These are phyloP conservation scores for Citrus unshiu DNA, from an alignment of 345 rosid genomes.

Conservation along the genomic window DNA sequence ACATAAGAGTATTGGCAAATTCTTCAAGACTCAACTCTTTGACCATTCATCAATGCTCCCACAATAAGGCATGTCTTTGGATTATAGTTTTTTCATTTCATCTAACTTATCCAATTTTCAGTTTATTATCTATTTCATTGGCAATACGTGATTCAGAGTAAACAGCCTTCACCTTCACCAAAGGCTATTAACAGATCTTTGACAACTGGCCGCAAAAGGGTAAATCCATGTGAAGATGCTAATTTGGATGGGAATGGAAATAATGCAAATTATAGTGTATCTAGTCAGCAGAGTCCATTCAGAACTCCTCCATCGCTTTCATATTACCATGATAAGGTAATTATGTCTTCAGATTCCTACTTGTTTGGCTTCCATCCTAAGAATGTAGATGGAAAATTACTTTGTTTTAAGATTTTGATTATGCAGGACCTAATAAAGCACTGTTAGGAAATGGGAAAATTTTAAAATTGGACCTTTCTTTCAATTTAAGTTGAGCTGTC, in stretches of 20 bases:
- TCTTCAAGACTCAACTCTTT: conserved; percentile 46
- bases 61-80: conserved; percentile 38
- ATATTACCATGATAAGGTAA: conserved; percentile 58
- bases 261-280: conserved; percentile 13
- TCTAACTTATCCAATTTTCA: neutral
- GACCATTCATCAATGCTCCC: conserved; percentile 53
- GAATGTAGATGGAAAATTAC: neutral
- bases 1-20: conserved; percentile 42
- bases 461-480: neutral
- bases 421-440: neutral
- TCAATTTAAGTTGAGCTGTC: neutral
- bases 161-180: conserved; percentile 28
- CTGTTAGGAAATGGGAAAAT: neutral
- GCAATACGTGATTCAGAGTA: conserved; percentile 23
- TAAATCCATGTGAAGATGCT: conserved; percentile 34
- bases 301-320: conserved; percentile 86
- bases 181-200: conserved; percentile 35
- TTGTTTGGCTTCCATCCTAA: neutral
- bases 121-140: neutral
- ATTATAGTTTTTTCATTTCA: neutral
- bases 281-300: conserved; percentile 75
- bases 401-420: neutral
- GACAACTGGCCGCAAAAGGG: conserved; percentile 41
- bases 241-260: conserved; percentile 20
- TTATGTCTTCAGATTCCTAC: conserved; percentile 13